Conservation (phyloP, 2,329 filamentous ascomycete genomes). For the Paraconiothyrium brasiliense region DNA sequence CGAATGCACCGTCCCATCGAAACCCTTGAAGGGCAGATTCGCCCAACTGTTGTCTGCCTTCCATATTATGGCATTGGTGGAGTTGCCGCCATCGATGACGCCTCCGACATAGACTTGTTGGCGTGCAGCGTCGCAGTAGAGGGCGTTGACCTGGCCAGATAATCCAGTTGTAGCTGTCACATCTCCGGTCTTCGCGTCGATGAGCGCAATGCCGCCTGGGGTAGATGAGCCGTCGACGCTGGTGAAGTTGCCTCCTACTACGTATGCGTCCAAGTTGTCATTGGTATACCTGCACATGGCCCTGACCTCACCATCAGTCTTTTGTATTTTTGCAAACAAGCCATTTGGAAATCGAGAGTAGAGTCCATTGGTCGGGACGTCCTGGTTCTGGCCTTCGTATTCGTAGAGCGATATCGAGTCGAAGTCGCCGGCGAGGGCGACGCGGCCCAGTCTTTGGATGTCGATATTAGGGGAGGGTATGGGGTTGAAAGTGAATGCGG, state of each 20-base stretch:
- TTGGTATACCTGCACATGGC: slow-evolving; percentile 84
- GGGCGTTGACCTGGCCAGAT: slow-evolving; percentile 79
- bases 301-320: slow-evolving; percentile 84
- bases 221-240: slow-evolving; percentile 81
- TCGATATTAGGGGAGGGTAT: slow-evolving; percentile 78
- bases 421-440: slow-evolving; percentile 89
- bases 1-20: slow-evolving; percentile 90
- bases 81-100: slow-evolving; percentile 80
- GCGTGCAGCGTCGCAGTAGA: slow-evolving; percentile 81
- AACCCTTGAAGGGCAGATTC: slow-evolving; percentile 88
- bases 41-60: slow-evolving; percentile 68
- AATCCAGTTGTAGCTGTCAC: slow-evolving; percentile 81
- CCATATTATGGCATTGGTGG: slow-evolving; percentile 91
- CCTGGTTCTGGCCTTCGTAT: slow-evolving; percentile 80
- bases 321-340: slow-evolving; percentile 76
- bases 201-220: slow-evolving; percentile 79
- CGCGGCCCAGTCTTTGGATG: slow-evolving; percentile 78
- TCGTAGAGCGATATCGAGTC: slow-evolving; percentile 90
- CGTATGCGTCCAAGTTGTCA: slow-evolving; percentile 75
- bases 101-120: slow-evolving; percentile 92
- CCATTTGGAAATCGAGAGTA: slow-evolving; percentile 87
- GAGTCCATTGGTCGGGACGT: slow-evolving; percentile 78
- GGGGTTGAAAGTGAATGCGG: slow-evolving; percentile 63
- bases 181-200: slow-evolving; percentile 74
- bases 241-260: slow-evolving; percentile 95